Conservation (phyloP, 116 monocot species). For the Dioscorea cayenensis region DNA sequence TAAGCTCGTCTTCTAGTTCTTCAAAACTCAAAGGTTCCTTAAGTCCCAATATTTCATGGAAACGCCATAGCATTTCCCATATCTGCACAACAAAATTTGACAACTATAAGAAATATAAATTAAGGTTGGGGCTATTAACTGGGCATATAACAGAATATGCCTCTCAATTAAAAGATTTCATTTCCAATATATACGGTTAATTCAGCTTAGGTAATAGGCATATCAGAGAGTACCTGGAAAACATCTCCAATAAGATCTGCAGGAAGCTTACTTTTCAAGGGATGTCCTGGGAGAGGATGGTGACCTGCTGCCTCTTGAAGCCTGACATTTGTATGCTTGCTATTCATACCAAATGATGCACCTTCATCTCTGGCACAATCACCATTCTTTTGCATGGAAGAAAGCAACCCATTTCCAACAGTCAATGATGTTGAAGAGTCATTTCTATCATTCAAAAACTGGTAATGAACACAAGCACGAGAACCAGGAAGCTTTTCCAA, state of each 20-base stretch:
- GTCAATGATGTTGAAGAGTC: slow-evolving; percentile 37
- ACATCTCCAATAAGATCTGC: slow-evolving; percentile 76
- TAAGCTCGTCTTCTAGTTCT: slow-evolving; percentile 86
- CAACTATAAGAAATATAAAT: neutral
- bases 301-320: slow-evolving; percentile 2
- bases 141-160: neutral
- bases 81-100: slow-evolving; percentile 43
- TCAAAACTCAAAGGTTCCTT: slow-evolving; percentile 64
- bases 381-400: slow-evolving; percentile 34
- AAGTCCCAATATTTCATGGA: slow-evolving; percentile 76
- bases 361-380: slow-evolving; percentile 24
- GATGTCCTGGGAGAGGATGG: slow-evolving; percentile 47
- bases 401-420: slow-evolving; percentile 65
- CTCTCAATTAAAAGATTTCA: neutral
- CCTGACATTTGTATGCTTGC: slow-evolving; percentile 8
- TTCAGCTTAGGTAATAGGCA: neutral
- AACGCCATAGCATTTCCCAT: slow-evolving; percentile 87
- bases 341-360: slow-evolving; percentile 27
- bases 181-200: neutral
- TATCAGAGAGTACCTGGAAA: slow-evolving; percentile 60
- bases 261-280: slow-evolving; percentile 73
- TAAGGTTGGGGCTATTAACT: neutral
- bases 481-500: slow-evolving; percentile 76
- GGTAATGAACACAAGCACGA: slow-evolving; percentile 51
- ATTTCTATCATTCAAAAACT: slow-evolving; percentile 51